A percentile compares a stretch with the other conserved stretches of the same genome.
These are phyloP conservation scores for Acmispon strigosus DNA, from an alignment of 306 rosid genomes.

Conservation along the genomic window DNA sequence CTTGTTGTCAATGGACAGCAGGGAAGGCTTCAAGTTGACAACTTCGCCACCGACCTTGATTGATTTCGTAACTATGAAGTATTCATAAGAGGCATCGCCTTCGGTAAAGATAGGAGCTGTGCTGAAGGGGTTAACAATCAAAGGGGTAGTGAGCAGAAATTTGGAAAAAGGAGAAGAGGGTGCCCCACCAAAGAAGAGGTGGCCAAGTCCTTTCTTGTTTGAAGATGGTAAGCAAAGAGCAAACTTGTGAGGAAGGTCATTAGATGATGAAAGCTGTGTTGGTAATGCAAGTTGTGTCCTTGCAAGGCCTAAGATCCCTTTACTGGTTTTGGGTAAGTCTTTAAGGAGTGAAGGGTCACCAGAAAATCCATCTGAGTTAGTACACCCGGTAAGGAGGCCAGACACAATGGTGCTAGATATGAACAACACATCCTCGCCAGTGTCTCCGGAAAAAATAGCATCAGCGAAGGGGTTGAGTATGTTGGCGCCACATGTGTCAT, in stretches of 20 bases:
- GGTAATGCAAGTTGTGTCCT: conserved; percentile 9
- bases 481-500: conserved; percentile 13
- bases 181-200: conserved; percentile 19
- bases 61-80: conserved; percentile 21
- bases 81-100: conserved; percentile 26
- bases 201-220: conserved; percentile 12
- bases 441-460: not conserved
- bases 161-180: not conserved
- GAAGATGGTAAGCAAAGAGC: conserved; percentile 33
- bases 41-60: conserved; percentile 16
- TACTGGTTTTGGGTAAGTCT: not conserved
- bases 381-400: not conserved
- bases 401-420: not conserved
- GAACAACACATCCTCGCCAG: conserved; percentile 1
- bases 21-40: conserved; percentile 18
- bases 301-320: conserved; percentile 33
- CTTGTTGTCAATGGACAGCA: conserved; percentile 4
- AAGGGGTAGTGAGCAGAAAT: not conserved
- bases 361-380: not conserved
- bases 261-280: not conserved
- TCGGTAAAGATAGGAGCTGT: not conserved
- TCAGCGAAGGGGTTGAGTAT: not conserved
- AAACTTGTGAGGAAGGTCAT: conserved; percentile 16
- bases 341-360: not conserved
- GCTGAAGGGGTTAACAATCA: conserved; percentile 16